Evolutionary conservation across 805 yeast genomes (phyloP), one percentile per base, ranked within the genome.

Genomic region (Yamadazyma akitaensis): DNA sequence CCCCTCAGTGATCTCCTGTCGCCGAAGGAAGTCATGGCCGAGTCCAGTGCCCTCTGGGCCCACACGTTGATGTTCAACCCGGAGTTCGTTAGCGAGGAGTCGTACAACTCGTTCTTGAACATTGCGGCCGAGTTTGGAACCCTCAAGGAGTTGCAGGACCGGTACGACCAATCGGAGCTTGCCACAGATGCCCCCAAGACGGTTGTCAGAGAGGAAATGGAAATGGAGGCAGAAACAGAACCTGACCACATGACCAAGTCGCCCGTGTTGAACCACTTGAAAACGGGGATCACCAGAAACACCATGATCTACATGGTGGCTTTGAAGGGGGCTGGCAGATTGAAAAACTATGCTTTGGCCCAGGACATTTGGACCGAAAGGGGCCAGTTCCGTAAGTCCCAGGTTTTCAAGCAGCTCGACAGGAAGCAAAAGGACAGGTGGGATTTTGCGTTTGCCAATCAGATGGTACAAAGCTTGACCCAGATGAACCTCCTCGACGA

Each of bases 21-120:
- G 2, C 50, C 69, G 3, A 49, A 54, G 18, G 75, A 81, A 50
- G 64, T 88, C 1, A 45, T 85, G 37, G 82, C 84, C 0, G 98
- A 92, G 63, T 80, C 92, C 0, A 75, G 80, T 49, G 97, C 97
- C 0, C 48, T 92, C 5, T 80, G 95, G 82, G 75, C 76, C 1
- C 81, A 74, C 55, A 66, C 80, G 12, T 49, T 80, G 19, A 61
- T 75, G 17, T 58, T 62, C 30, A 62, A 67, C 38, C 83, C 84
- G 0, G 55, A 63, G 0, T 63, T 68, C 24, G 63, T 85, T 10
- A 72, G 67, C 26, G 55, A 55, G 1, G 68, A 72, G 19, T 59
- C 72, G 6, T 67, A 82, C 13, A 76, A 79, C 31, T 67, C 82
- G 5, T 84, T 72, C 54, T 61, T 88, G 52, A 73, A 73, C 45